Conservation (phyloP, 2,329 filamentous ascomycete genomes). For the Fusarium sp. region DNA sequence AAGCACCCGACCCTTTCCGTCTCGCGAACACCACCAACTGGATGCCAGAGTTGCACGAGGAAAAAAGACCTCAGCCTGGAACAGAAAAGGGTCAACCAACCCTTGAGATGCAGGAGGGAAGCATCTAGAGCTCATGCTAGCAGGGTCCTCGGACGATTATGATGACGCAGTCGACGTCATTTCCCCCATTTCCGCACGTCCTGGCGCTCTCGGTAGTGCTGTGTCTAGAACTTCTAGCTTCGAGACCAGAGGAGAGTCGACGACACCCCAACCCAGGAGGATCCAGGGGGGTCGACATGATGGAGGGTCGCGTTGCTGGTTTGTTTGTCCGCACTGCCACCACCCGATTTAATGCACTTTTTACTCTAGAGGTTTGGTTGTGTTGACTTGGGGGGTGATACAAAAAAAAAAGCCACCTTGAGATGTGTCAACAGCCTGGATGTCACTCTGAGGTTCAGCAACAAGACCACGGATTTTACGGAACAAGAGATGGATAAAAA, state of each 20-base stretch:
- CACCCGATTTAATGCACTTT: background rate
- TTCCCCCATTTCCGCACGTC: slow-evolving; percentile 17
- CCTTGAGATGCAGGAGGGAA: background rate
- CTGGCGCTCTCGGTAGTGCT: slow-evolving; percentile 27
- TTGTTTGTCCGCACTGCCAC: background rate
- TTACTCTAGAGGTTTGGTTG: no score
- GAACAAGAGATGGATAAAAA: background rate
- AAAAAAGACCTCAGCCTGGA: background rate
- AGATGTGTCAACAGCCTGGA: background rate
- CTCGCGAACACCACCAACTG: background rate
- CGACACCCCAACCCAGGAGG: background rate
- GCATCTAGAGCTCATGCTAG: slow-evolving; percentile 2
- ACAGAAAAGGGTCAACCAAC: background rate
- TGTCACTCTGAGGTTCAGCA: background rate
- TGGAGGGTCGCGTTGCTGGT: background rate
- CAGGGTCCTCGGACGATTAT: slow-evolving; percentile 2
- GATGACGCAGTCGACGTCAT: slow-evolving; percentile 29
- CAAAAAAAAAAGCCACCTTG: background rate
- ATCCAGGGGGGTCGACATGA: slow-evolving; percentile 20
- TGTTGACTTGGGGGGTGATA: no score
- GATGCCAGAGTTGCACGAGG: background rate
- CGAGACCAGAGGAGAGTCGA: background rate
- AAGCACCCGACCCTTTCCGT: background rate
- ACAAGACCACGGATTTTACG: background rate
- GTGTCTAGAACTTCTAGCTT: slow-evolving; percentile 34